phyloP scores from a whole-genome alignment of 805 yeast species.

The Ogataea corticis region DNA sequence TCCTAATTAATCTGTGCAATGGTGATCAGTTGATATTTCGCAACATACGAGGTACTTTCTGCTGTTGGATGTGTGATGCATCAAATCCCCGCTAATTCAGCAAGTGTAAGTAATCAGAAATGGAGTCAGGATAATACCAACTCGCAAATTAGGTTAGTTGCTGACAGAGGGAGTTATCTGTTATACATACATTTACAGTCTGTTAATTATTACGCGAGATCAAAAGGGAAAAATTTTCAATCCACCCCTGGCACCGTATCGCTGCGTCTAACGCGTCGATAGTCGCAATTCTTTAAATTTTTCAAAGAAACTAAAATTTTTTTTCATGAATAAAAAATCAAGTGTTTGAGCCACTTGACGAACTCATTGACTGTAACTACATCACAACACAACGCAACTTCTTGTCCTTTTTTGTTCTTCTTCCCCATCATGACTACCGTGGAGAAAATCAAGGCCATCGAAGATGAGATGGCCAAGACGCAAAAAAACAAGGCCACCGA shows the following conservation, averaged over 20 bases:
- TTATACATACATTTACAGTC: too few relatives aligned
- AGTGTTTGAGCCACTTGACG: neutral
- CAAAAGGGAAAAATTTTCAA: conserved; percentile 18
- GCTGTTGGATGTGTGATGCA: conserved; percentile 10
- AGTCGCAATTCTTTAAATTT: neutral
- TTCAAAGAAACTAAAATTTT: neutral
- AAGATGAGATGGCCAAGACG: conserved; percentile 96
- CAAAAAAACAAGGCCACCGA: conserved; percentile 98
- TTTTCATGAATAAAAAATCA: conserved; percentile 1
- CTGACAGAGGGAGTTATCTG: neutral
- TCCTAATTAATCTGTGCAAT: conserved; percentile 10
- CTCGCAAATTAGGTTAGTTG: conserved; percentile 4
- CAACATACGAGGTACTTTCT: conserved; percentile 18
- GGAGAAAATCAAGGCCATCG: conserved; percentile 81
- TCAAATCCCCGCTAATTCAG: conserved; percentile 10
- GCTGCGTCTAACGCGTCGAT: conserved; percentile 10
- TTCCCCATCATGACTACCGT: conserved; percentile 56
- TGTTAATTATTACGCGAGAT: neutral
- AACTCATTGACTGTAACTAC: neutral
- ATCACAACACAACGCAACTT: too few relatives aligned
- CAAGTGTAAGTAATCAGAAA: neutral
- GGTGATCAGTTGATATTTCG: conserved; percentile 10
- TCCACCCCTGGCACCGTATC: conserved; percentile 19
- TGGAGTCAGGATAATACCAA: conserved; percentile 5
- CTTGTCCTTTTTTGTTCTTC: too few relatives aligned